Evolutionary conservation across 2,329 filamentous ascomycete genomes (phyloP).

Genomic region (Truncatella angustata): DNA sequence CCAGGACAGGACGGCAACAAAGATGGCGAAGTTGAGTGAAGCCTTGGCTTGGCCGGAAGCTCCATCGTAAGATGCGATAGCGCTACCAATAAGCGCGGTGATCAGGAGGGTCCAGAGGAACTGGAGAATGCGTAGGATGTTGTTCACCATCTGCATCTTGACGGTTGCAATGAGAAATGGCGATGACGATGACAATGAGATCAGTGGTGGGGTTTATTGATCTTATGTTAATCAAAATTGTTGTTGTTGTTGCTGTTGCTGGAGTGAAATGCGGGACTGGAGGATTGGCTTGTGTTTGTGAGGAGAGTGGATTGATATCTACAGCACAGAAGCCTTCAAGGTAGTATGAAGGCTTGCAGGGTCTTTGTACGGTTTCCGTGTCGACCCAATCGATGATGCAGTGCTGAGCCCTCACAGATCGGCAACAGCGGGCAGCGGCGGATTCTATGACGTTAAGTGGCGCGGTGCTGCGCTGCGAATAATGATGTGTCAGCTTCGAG

Average conservation of each 20-base stretch:
- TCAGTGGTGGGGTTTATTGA: not conserved
- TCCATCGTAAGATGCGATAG: slow-evolving; percentile 50
- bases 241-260: not conserved
- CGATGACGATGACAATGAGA: not conserved
- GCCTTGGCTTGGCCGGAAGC: slow-evolving; percentile 40
- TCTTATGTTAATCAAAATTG: not conserved
- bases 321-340: too few species aligned
- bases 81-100: slow-evolving; percentile 57
- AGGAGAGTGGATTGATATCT: too few species aligned
- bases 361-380: slow-evolving; percentile 9
- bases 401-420: not conserved
- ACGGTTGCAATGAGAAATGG: not conserved
- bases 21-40: slow-evolving; percentile 67
- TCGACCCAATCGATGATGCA: slow-evolving; percentile 12
- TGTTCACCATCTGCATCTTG: slow-evolving; percentile 35
- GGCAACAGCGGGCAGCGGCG: slow-evolving; percentile 9
- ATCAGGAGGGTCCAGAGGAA: slow-evolving; percentile 52
- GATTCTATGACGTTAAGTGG: slow-evolving; percentile 9
- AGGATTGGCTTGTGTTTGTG: not conserved
- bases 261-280: not conserved
- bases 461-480: not conserved
- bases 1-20: slow-evolving; percentile 66
- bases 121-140: slow-evolving; percentile 46
- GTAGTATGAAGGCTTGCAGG: not conserved
- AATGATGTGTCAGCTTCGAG: not conserved